Evolutionary conservation across 192 early-diverging fungal species (phyloP), one percentile per base, ranked within the genome.

Genomic region (Rhizophagus sp.): DNA sequence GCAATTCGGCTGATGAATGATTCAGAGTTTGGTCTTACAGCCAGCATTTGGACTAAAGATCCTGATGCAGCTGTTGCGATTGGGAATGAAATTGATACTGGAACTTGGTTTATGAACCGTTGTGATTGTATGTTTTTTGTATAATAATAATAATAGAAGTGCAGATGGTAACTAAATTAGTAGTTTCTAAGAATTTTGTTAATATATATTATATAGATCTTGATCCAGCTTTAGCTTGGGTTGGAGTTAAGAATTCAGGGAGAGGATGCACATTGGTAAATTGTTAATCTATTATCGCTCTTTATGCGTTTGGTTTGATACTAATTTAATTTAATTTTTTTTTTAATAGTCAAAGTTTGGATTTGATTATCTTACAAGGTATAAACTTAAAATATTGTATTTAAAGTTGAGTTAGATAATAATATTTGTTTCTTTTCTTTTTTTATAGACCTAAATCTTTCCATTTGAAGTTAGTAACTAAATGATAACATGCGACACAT

Each of bases 81-180:
- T 74, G 92, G 89, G 27, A 86, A 92, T 61, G 83, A 84, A 50
- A 86, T 95, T 62, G 91, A 94, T 74, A 90, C 89, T 0, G 95
- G 95, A 13, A 96, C 95, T 9, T 90, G 92, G 86, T 96, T 93
- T 83, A 88, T 94, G 89, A 96, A 96, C 75, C 88, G 95, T 9
- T 94, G 93, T 81, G 94, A 95, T 82, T 94, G 73, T 75, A 75
- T 19, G 73, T 44, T 17, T 34, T 36, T 12, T 19, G 30, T 75
- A 34, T 61, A 30, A 33, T 52, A 3, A 22, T 36, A 36, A 7
- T 57, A 7, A 7, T 17, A 57, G 4, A 17, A 7, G 52, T 19
- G 5, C 22, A 1, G 17, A 3, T 19, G 17, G 52, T 22, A 57
- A 57, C 6, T 22, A 19, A 57, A 22, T 22, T 22, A 27, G 3